Evolutionary conservation across 2,329 filamentous ascomycete species (phyloP), one percentile per base, ranked within the genome.

Genomic region (Cercospora sojina): DNA sequence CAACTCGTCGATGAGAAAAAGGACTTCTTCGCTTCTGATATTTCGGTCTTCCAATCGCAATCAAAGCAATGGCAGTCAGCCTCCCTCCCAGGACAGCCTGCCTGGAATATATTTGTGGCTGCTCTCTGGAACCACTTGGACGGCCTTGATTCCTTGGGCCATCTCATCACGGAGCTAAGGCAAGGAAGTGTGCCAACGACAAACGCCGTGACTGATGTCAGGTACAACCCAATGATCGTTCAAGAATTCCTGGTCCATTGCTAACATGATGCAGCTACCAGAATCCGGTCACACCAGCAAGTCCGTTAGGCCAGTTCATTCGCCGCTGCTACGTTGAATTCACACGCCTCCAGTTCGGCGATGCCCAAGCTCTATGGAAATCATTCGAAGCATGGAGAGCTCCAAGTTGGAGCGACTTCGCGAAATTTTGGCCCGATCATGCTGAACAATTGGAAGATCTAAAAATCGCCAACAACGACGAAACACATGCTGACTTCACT

Each of bases 41-140:
- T 74, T 7, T 35, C 57, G 2, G 43, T 23, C 63, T 69, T 77
- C 29, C 69, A 70, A 29, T 32, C 58, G 13, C 64, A 64, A 6
- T 69, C 74, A 13, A 55, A 68, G 49, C 62, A 67, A 64, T 70
- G 67, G 23, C 51, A 62, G 56, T 43, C 71, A 67, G 35, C 82
- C 80, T 68, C 71, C 7, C 80, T 92, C 64, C 90, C 92, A 0
- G 92, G 92, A 2, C 86, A 91, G 57, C 90, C 86, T n/a, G 80
- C 97, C n/a, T 95, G 93, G 88, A 93, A 98, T 75, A 82, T 90
- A 2, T 91, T 97, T 64, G 84, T 98, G 12, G 86, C 87, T 64
- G 90, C 88, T 69, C 81, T 98, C 25, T 98, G 95, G 94, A 84
- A 85, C 16, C 35, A 32, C 9, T 87, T 98, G 70, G 88, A 93